Conservation (phyloP, 2,329 filamentous ascomycete species). For the Verticillium nubilum region DNA sequence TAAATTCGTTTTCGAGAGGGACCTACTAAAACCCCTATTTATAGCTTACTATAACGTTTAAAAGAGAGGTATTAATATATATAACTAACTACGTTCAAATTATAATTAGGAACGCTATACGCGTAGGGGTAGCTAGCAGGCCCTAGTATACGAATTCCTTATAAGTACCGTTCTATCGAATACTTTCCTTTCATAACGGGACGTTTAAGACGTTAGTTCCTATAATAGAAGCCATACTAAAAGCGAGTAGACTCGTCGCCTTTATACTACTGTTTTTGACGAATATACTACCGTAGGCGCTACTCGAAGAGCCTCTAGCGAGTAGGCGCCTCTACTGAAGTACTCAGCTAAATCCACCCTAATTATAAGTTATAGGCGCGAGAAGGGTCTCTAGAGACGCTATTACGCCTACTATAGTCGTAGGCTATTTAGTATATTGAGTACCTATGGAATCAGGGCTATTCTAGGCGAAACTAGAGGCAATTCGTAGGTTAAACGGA, state of each 20-base stretch:
- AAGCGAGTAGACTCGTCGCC: neutral
- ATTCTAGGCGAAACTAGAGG: neutral
- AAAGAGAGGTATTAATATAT: neutral
- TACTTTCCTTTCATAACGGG: neutral
- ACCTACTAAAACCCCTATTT: neutral
- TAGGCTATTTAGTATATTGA: neutral
- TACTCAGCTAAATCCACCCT: neutral
- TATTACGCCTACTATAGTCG: neutral
- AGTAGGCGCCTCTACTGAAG: neutral
- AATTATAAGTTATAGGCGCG: neutral
- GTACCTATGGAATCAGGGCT: neutral
- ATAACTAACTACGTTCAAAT: neutral
- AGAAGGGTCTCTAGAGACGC: neutral
- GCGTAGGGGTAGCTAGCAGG: neutral
- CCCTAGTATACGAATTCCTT: neutral
- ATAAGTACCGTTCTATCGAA: neutral
- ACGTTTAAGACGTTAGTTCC: neutral
- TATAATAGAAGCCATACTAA: neutral
- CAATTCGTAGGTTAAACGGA: neutral
- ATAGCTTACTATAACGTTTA: neutral
- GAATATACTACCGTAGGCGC: neutral
- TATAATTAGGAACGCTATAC: neutral
- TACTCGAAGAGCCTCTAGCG: neutral
- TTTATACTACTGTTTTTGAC: neutral
- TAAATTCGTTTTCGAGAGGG: neutral